Percentiles rank a stretch among this genome's conserved stretches.
Evolutionary conservation across 2,329 filamentous ascomycete genomes (phyloP).

Genomic region (Neofusicoccum sp.): DNA sequence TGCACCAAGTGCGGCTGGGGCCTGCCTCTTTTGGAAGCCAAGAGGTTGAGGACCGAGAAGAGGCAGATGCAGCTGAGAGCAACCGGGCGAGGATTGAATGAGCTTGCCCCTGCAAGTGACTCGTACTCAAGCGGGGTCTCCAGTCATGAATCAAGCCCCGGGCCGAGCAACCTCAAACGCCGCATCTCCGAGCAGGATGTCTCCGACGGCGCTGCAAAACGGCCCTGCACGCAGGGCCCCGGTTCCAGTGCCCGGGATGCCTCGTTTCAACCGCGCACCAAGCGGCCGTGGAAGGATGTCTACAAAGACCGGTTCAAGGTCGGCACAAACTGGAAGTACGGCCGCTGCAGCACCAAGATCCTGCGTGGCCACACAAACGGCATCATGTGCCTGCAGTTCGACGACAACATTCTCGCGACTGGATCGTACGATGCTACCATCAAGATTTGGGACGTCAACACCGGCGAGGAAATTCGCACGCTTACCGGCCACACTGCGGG

Average conservation of each 20-base stretch:
- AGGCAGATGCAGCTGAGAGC: conserved; percentile 76
- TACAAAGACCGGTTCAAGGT: conserved; percentile 96
- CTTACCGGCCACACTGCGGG: conserved; percentile 79
- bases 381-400: conserved; percentile 77
- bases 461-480: conserved; percentile 82
- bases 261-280: conserved; percentile 52
- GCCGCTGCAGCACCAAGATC: conserved; percentile 79
- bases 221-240: conserved; percentile 32
- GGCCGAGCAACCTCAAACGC: conserved; percentile 33
- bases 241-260: conserved; percentile 28
- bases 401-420: conserved; percentile 88
- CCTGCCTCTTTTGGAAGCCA: conserved; percentile 83
- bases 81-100: conserved; percentile 59
- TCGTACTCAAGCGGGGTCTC: conserved; percentile 9
- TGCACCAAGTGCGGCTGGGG: conserved; percentile 97
- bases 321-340: conserved; percentile 96
- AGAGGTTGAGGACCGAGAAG: conserved; percentile 83
- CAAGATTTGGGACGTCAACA: conserved; percentile 95
- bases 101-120: conserved; percentile 49
- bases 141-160: conserved; percentile 23
- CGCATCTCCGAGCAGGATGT: conserved; percentile 30
- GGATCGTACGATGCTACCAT: conserved; percentile 95
- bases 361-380: conserved; percentile 90
- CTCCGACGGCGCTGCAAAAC: conserved; percentile 31
- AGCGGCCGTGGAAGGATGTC: conserved; percentile 90